Conservation (phyloP, 2,329 filamentous ascomycete genomes). For the Daldinia sp. region DNA sequence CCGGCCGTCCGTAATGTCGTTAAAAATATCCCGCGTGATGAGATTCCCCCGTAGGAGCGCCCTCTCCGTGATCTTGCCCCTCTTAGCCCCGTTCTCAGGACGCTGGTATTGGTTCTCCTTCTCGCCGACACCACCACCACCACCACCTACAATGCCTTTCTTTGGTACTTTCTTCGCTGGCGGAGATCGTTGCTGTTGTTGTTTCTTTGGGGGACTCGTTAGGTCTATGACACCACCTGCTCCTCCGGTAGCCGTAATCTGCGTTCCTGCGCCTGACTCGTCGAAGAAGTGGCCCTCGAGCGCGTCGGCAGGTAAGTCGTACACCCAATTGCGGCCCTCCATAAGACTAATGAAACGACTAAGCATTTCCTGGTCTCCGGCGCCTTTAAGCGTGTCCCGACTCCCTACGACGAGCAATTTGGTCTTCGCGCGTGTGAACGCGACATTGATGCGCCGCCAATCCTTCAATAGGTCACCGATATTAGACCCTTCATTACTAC, state of each 20-base stretch:
- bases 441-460: slow-evolving; percentile 94
- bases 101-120: slow-evolving; percentile 63
- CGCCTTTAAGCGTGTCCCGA: slow-evolving; percentile 79
- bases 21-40: slow-evolving; percentile 81
- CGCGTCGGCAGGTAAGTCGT: slow-evolving; percentile 75
- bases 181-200: slow-evolving; percentile 39
- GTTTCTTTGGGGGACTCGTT: slow-evolving; percentile 23
- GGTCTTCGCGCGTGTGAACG: slow-evolving; percentile 90
- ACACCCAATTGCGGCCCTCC: slow-evolving; percentile 81
- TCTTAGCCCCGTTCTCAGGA: slow-evolving; percentile 59
- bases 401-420: slow-evolving; percentile 93
- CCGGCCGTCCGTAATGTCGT: slow-evolving; percentile 68
- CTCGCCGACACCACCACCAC: slow-evolving; percentile 20
- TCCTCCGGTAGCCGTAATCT: slow-evolving; percentile 55
- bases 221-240: slow-evolving; percentile 15
- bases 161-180: slow-evolving; percentile 44
- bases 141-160: slow-evolving; percentile 44
- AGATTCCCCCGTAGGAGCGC: slow-evolving; percentile 74
- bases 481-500: slow-evolving; percentile 82
- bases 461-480: slow-evolving; percentile 95
- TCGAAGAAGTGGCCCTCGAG: slow-evolving; percentile 77
- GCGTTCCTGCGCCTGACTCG: slow-evolving; percentile 60
- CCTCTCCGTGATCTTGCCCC: slow-evolving; percentile 69
- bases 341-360: slow-evolving; percentile 81
- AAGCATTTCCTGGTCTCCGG: slow-evolving; percentile 80